These are phyloP conservation scores for Amylostereum chailletii DNA, from an alignment of 1,284 basidiomycete genomes.

Conservation along the genomic window DNA sequence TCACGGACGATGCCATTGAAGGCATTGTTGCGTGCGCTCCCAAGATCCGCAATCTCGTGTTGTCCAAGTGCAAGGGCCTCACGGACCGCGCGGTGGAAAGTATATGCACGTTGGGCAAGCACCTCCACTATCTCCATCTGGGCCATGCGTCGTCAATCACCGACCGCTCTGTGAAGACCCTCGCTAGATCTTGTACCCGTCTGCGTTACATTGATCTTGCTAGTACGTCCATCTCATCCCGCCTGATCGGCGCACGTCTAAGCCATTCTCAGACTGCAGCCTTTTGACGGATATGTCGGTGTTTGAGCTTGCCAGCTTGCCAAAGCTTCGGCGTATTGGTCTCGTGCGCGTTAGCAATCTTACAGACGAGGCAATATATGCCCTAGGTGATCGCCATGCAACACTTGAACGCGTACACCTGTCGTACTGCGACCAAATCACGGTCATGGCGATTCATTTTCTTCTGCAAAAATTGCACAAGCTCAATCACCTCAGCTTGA, in stretches of 20 bases:
- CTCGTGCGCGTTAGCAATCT: slow-evolving; percentile 90
- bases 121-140: slow-evolving; percentile 92
- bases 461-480: slow-evolving; percentile 82
- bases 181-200: slow-evolving; percentile 87
- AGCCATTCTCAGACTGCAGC: slow-evolving; percentile 58
- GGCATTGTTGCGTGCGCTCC: slow-evolving; percentile 86
- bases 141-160: slow-evolving; percentile 89
- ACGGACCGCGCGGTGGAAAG: slow-evolving; percentile 84
- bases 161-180: slow-evolving; percentile 77
- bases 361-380: slow-evolving; percentile 89
- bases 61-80: slow-evolving; percentile 84
- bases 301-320: slow-evolving; percentile 81
- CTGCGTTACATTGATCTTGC: slow-evolving; percentile 96
- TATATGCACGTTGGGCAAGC: slow-evolving; percentile 83
- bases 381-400: slow-evolving; percentile 73
- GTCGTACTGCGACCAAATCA: slow-evolving; percentile 95
- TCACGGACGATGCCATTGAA: slow-evolving; percentile 88
- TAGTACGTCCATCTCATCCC: slow-evolving; percentile 46
- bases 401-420: slow-evolving; percentile 94
- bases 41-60: slow-evolving; percentile 84
- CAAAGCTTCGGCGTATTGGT: slow-evolving; percentile 90
- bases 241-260: slow-evolving; percentile 6
- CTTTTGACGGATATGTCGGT: slow-evolving; percentile 91
- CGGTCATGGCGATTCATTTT: slow-evolving; percentile 86
- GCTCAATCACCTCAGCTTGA: slow-evolving; percentile 91